Conservation (phyloP, 345 rosid genomes). For the Durio zibethinus region DNA sequence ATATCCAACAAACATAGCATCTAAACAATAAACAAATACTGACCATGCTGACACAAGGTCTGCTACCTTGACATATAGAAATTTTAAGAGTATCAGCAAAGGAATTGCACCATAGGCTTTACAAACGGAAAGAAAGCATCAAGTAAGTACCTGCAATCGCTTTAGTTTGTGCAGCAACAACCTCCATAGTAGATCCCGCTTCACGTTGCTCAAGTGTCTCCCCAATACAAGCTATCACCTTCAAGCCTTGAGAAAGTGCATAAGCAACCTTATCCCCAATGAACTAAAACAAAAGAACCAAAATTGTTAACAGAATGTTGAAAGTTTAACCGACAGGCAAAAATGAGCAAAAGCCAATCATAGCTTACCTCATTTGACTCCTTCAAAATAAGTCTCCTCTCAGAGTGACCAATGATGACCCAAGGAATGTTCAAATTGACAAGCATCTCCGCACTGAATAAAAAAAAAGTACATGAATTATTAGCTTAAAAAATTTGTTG, state of each 20-base stretch:
- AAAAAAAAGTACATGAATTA: constrained; percentile 15
- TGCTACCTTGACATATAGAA: not conserved
- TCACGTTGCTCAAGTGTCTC: constrained; percentile 92
- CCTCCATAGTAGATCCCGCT: constrained; percentile 74
- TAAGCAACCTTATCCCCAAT: constrained; percentile 90
- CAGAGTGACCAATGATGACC: constrained; percentile 97
- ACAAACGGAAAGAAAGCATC: not conserved
- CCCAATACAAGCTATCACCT: constrained; percentile 92
- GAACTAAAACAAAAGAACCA: constrained; percentile 42
- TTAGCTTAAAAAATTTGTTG: not conserved
- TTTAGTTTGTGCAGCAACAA: constrained; percentile 91
- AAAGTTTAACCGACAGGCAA: not conserved
- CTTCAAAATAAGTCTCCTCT: constrained; percentile 62
- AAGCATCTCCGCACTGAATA: constrained; percentile 95
- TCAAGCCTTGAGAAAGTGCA: constrained; percentile 87
- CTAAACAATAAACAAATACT: not conserved
- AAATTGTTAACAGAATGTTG: constrained; percentile 7
- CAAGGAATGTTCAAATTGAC: constrained; percentile 71
- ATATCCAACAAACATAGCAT: not conserved
- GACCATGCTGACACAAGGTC: not conserved
- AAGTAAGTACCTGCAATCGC: constrained; percentile 71
- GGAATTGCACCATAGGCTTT: not conserved
- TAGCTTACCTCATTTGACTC: constrained; percentile 67
- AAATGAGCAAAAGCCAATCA: constrained; percentile 2
- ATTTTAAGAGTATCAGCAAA: not conserved